Base-by-base conservation (phyloP, 345 rosid genomes). In the Pistacia integerrima region DNA sequence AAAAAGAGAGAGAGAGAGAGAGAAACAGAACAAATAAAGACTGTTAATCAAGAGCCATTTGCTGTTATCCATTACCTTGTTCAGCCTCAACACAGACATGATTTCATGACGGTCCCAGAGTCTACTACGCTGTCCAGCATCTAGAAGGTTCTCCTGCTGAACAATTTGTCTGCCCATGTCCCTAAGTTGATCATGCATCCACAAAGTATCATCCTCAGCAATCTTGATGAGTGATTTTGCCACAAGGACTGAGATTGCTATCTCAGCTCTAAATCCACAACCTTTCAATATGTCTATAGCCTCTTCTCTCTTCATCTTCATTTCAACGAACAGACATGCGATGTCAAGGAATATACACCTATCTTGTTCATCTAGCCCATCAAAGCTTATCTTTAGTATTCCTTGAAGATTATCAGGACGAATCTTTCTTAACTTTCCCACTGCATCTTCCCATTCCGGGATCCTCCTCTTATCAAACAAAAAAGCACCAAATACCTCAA, bases 151-250 rank as follows among this genome's bases (percentile, higher is more conserved):
- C 68, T 84, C 89, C 18, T 59, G 41, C 11, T 11, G 78, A 51
- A 79, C 91, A 18, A 92, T 84, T 74, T 89, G 86, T 73, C 88
- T 85, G 66, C 90, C 98, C 98, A 94, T 94, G 75, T 94, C 95
- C 49, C 83, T 82, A 36, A 94, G 79, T 71, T 85, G 94, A 83
- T 94, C 97, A 75, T 94, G 98, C 91, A 89, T 87, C 92, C 92
- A 85, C 35, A 94, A 69, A 49, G 64, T 66, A 52, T 65, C 3
- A 14, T 75, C 73, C 52, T 44, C 70, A 4, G 44, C 2, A 28
- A 89, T 67, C 77, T 85, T 92, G 33, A 54, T 11, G 25, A 94
- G 91, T 70, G 90, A 89, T 84, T 84, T 94, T 56, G 71, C 82
- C 16, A 59, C 58, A 8, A 92, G 94, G 25, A 66, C 85, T 74